phyloP scores from a whole-genome alignment of 345 rosid genomes.

The Carallia pectinifolia region DNA sequence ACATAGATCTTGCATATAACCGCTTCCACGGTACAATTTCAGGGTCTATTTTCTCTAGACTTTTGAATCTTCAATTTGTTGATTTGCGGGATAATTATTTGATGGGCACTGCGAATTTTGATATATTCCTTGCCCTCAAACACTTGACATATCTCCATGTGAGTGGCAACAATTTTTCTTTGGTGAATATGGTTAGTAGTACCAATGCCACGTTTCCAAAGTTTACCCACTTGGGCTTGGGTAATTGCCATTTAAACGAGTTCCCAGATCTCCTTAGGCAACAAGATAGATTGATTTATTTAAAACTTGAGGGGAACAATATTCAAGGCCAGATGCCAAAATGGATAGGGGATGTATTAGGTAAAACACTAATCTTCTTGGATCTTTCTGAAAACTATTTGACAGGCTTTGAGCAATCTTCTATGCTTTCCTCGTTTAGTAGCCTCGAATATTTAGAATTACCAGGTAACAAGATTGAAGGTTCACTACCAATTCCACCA shows the following conservation, averaged over 20 bases:
- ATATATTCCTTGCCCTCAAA: not conserved
- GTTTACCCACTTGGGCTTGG: not conserved
- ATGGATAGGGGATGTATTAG: slow-evolving; percentile 16
- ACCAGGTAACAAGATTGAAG: slow-evolving; percentile 16
- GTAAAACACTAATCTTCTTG: fast-evolving
- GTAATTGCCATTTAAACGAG: slow-evolving; percentile 16
- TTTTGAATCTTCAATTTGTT: not conserved
- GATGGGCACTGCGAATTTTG: slow-evolving; percentile 6
- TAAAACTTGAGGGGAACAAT: slow-evolving; percentile 15
- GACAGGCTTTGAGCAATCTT: slow-evolving; percentile 8
- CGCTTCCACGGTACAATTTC: not conserved
- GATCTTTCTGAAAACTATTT: slow-evolving; percentile 19
- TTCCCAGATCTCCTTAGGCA: slow-evolving; percentile 19
- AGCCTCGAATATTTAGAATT: not conserved
- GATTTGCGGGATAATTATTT: not conserved
- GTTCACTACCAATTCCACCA: slow-evolving; percentile 15
- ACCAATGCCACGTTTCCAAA: not conserved
- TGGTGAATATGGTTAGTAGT: not conserved
- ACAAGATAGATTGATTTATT: not conserved
- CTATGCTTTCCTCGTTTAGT: fast-evolving
- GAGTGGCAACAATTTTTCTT: slow-evolving; percentile 7
- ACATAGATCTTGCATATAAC: not conserved
- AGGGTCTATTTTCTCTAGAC: not conserved
- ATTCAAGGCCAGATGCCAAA: slow-evolving; percentile 20
- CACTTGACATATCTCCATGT: fast-evolving